Base-by-base conservation (phyloP, 495 filamentous ascomycete genomes). In the Xylaria venustula region DNA sequence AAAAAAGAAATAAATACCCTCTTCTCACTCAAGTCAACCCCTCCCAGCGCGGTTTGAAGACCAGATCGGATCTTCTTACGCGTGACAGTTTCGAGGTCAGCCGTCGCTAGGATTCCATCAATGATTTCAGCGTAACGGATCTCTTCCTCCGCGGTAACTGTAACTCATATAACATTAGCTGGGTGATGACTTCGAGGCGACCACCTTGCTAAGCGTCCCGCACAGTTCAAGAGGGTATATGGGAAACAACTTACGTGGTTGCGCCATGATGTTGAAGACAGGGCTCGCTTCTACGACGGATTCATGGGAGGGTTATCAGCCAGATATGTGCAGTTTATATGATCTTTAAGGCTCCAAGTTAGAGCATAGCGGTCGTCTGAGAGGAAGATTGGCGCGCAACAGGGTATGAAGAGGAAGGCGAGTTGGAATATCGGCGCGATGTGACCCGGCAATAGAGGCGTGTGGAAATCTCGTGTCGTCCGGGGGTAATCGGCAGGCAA, bases 1-100 rank as follows among this genome's bases (percentile, higher is more conserved):
- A n/a, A n/a, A n/a, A n/a, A n/a, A n/a, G n/a, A n/a, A n/a, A n/a
- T n/a, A n/a, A n/a, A n/a, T n/a, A 92, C 94, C 85, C 97, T 98
- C 72, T 96, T 86, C 20, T 85, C 81, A 54, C 87, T 88, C 69
- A 97, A 83, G 74, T 98, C 93, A 79, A 91, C 85, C 58, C 88
- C 84, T 40, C 92, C 81, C 12, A 77, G 66, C 40, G 79, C 82
- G 60, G 83, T 85, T 73, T 93, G 88, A 6, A 98, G 82, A 25
- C 88, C 90, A 73, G 91, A 90, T 62, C 94, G 90, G 67, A 98
- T 91, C 71, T 88, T 86, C 77, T 98, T 98, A 64, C 91, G 89
- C 25, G 94, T 95, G 60, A 98, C 88, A 34, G 92, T 96, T 57
- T 88, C 84, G 44, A 98, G 84, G 66, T 98, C 92, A 62, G 90